Evolutionary conservation across 257 asterid species (phyloP), one percentile per base, ranked within the genome.

Genomic region (Solanum rostratum): DNA sequence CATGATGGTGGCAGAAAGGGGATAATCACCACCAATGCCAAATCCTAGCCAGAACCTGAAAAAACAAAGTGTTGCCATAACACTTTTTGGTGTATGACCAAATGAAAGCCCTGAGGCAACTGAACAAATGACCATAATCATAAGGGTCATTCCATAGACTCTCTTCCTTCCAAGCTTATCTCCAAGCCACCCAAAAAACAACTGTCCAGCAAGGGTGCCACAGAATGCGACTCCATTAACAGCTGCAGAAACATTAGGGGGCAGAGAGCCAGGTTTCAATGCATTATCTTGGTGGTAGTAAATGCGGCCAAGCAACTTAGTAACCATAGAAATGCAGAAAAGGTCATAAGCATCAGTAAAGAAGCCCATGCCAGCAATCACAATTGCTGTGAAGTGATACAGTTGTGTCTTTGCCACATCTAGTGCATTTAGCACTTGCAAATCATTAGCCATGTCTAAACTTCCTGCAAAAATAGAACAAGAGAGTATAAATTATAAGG

Each of bases 261-360:
- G 92, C 50, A 89, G 63, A 10, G 86, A 82, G 13, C 92, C 92
- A 4, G 92, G 92, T 46, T 84, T 89, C 6, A 8, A 10, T 7
- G 88, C 86, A 3, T 52, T 19, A 5, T 33, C 24, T 0, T 79
- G 16, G 2, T 86, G 84, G 86, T 87, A 89, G 80, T 89, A 87
- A 22, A 89, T 63, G 0, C 90, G 90, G 1, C 92, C 92, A 52
- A 90, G 39, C 59, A 90, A 73, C 49, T 88, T 90, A 0, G 92
- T 80, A n/a, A 88, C 88, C 20, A 90, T 22, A 11, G 92, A 88
- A 73, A 90, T 90, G 85, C 89, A 81, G 60, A 90, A 90, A 15
- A 90, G 89, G 71, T 90, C 92, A 70, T 88, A 89, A 4, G 92
- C 92, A 82, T 89, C 92, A 19, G 92, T 90, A 85, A 90, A 90